Evolutionary conservation across 2,329 filamentous ascomycete genomes (phyloP), one percentile per base, ranked within the genome.

Genomic region (Sclerotinia nivalis): DNA sequence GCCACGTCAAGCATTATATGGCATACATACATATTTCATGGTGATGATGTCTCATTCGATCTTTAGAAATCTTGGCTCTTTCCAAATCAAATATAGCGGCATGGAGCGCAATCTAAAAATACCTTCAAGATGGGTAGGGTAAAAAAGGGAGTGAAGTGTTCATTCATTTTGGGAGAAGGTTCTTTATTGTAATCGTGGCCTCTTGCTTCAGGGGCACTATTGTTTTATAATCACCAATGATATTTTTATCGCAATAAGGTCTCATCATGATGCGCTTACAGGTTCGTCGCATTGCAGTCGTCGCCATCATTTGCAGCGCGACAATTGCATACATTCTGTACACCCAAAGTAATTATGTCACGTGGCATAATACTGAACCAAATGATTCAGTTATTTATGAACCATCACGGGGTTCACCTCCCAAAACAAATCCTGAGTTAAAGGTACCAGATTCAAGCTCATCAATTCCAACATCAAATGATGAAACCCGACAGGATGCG

Each of bases 221-320:
- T 34, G 43, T 40, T 20, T 43, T 8, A n/a, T 34, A 2, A 28
- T 22, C 25, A 59, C 13, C 22, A n/a, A 43, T 25, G 15, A 43
- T 18, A 47, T 61, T 20, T 34, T 8, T 13, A 40, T 64, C 61
- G 13, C n/a, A 13, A 64, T 2, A 25, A n/a, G 20, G 22, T 52
- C 40, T 43, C 31, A 64, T 52, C 47, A 64, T 52, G 47, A 64
- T 64, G 47, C 61, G 47, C 22, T 40, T 28, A 28, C 61, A 64
- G 45, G 31, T 47, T 22, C 61, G 61, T 52, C 61, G 61, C n/a
- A 18, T 40, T 4, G 47, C 28, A 4, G 20, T 64, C 10, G 47
- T 40, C 45, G 61, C 61, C 61, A 40, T 64, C 22, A 40, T 64
- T 18, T 40, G 52, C 47, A 64, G 47, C 22, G 22, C 61, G 31